Percentiles rank a stretch among this genome's conserved stretches.
Evolutionary conservation across 2,329 filamentous ascomycete species (phyloP).

Genomic region (Paracoccidioides brasiliensis): DNA sequence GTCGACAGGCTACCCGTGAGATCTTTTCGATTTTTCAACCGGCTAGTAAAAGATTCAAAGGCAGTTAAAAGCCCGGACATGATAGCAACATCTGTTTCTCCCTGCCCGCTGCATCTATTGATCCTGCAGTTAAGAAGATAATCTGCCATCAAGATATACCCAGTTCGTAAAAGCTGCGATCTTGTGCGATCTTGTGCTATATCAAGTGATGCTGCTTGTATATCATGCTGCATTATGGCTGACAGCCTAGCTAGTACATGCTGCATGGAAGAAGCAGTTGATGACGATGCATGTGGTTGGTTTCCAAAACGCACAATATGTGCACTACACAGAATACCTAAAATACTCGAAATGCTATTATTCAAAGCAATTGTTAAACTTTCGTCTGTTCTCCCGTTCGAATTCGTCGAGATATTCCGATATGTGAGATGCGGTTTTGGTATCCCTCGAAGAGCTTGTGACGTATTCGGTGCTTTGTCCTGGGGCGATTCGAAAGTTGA

Average conservation of each 20-base stretch:
- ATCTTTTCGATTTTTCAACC: slow-evolving; percentile 19
- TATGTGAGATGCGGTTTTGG: background rate
- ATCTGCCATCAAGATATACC: slow-evolving; percentile 10
- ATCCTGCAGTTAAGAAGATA: slow-evolving; percentile 4
- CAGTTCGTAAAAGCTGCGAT: slow-evolving; percentile 6
- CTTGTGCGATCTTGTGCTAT: background rate
- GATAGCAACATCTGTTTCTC: background rate
- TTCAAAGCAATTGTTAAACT: slow-evolving; percentile 7
- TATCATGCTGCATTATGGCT: slow-evolving; percentile 5
- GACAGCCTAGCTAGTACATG: slow-evolving; percentile 6
- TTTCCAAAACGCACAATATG: slow-evolving; percentile 6
- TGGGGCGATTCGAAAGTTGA: background rate
- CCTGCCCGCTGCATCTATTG: background rate
- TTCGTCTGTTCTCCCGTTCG: background rate
- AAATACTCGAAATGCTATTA: slow-evolving; percentile 12
- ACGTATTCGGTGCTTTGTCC: background rate
- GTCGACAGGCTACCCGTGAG: slow-evolving; percentile 23
- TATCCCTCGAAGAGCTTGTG: background rate
- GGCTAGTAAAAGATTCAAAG: slow-evolving; percentile 20
- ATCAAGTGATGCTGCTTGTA: background rate
- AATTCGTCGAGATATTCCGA: background rate
- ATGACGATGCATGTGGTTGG: background rate
- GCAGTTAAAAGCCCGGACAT: slow-evolving; percentile 8
- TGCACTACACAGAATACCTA: slow-evolving; percentile 8
- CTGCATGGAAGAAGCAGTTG: slow-evolving; percentile 4